A percentile compares a stretch with the other conserved stretches of the same genome.
These are phyloP conservation scores for Oidiodendron maius DNA, from an alignment of 495 filamentous ascomycete genomes.

Conservation along the genomic window DNA sequence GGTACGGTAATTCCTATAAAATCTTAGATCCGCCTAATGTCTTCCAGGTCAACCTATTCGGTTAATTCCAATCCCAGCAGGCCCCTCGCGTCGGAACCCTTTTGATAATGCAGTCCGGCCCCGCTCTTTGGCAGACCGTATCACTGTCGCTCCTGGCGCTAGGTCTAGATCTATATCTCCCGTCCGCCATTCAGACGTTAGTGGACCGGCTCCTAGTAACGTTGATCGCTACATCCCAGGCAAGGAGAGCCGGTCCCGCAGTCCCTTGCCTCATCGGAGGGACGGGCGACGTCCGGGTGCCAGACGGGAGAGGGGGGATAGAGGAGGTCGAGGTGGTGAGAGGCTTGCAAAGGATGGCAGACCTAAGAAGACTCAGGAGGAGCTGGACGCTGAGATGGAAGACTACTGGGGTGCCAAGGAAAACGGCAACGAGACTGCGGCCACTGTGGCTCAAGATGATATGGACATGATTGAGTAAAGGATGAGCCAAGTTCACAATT, in stretches of 20 bases:
- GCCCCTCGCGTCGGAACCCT: constrained; percentile 43
- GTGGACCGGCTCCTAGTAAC: constrained; percentile 60
- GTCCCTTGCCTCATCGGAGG: constrained; percentile 37
- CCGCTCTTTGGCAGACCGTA: constrained; percentile 69
- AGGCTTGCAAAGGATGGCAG: constrained; percentile 46
- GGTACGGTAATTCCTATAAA: constrained; percentile 32
- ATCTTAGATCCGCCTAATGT: neutral
- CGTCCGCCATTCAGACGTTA: constrained; percentile 55
- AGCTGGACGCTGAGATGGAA: constrained; percentile 76
- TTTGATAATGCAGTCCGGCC: constrained; percentile 53
- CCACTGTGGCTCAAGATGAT: constrained; percentile 20
- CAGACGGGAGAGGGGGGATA: constrained; percentile 35
- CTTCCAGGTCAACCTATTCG: constrained; percentile 69
- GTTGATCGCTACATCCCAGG: constrained; percentile 85
- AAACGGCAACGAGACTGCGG: constrained; percentile 15
- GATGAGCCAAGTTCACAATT: too few relatives aligned
- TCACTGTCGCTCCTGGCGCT: constrained; percentile 45
- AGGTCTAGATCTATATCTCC: constrained; percentile 46
- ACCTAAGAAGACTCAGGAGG: constrained; percentile 71
- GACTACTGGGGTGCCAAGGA: constrained; percentile 57
- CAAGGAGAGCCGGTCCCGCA: constrained; percentile 40
- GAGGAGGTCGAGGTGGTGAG: constrained; percentile 30
- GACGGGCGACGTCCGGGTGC: constrained; percentile 48
- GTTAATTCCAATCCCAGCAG: constrained; percentile 58
- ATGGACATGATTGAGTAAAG: constrained; percentile 35